Evolutionary conservation across 2,329 filamentous ascomycete species (phyloP).

Genomic region (Arachnomyces sp.): DNA sequence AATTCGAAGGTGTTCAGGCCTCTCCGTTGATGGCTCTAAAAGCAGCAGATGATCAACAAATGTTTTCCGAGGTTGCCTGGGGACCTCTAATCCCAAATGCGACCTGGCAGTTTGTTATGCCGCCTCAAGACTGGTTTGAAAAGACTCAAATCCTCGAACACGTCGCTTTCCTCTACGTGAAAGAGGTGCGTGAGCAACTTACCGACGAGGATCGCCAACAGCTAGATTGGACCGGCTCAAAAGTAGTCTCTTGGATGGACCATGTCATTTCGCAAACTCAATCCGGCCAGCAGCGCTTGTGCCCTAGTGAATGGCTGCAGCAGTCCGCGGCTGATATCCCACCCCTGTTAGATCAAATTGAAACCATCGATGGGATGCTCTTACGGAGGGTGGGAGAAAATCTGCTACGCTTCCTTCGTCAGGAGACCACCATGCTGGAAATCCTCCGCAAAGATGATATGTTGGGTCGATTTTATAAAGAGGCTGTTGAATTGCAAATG

Average conservation of each 20-base stretch:
- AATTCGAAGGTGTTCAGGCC: slow-evolving; percentile 1
- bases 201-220: neutral
- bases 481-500: neutral
- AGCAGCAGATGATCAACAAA: neutral
- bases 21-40: slow-evolving; percentile 1
- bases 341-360: neutral
- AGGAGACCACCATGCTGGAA: slow-evolving; percentile 2
- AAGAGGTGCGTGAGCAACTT: neutral
- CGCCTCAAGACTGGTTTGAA: too few relatives aligned
- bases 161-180: neutral
- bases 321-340: neutral
- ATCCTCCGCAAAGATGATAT: neutral
- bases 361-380: neutral
- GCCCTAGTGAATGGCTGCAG: neutral
- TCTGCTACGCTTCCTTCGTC: neutral
- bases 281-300: neutral
- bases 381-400: neutral
- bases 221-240: neutral
- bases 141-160: too few relatives aligned
- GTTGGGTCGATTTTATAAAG: slow-evolving; percentile 1
- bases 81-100: neutral
- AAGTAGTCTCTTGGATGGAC: neutral
- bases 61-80: slow-evolving; percentile 1
- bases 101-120: neutral
- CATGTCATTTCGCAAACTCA: neutral